These are phyloP conservation scores for Ceriops tagal DNA, from an alignment of 345 rosid genomes.

Conservation along the genomic window DNA sequence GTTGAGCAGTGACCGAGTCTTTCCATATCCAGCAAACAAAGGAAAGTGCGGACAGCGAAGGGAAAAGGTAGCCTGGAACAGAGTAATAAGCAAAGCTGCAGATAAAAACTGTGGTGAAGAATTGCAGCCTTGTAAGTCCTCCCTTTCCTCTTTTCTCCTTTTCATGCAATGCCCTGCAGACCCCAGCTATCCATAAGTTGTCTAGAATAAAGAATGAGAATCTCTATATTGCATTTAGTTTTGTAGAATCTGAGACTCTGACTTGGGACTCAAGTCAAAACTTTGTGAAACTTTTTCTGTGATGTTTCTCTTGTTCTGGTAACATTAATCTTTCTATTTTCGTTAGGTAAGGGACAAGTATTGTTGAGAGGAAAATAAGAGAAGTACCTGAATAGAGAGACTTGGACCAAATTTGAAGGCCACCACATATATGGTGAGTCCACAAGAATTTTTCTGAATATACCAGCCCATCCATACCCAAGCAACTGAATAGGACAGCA, in stretches of 20 bases:
- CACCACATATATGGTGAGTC: conserved; percentile 94
- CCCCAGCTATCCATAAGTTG: not conserved
- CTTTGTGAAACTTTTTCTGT: too few relatives aligned
- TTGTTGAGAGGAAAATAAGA: not conserved
- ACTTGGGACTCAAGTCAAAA: too few relatives aligned
- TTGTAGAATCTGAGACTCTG: too few relatives aligned
- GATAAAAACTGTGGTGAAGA: conserved; percentile 56
- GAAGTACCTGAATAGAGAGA: conserved; percentile 67
- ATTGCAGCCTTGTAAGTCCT: conserved; percentile 56
- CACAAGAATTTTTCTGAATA: conserved; percentile 60
- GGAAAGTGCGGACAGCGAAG: conserved; percentile 58
- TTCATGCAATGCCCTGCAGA: conserved; percentile 64
- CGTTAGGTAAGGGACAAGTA: not conserved
- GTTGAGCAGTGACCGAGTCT: conserved; percentile 54
- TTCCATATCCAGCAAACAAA: conserved; percentile 74
- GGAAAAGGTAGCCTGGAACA: conserved; percentile 67
- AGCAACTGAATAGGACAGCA: conserved; percentile 44
- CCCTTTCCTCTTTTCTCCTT: conserved; percentile 48
- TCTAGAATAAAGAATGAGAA: not conserved
- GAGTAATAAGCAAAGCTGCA: conserved; percentile 68
- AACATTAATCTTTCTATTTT: not conserved
- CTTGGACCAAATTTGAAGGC: conserved; percentile 79
- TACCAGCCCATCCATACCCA: conserved; percentile 84
- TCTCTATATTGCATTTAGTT: too few relatives aligned
- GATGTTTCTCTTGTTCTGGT: too few relatives aligned